Evolutionary conservation across 306 rosid species (phyloP), one percentile per base, ranked within the genome.

Genomic region (Prunus fruticosa): DNA sequence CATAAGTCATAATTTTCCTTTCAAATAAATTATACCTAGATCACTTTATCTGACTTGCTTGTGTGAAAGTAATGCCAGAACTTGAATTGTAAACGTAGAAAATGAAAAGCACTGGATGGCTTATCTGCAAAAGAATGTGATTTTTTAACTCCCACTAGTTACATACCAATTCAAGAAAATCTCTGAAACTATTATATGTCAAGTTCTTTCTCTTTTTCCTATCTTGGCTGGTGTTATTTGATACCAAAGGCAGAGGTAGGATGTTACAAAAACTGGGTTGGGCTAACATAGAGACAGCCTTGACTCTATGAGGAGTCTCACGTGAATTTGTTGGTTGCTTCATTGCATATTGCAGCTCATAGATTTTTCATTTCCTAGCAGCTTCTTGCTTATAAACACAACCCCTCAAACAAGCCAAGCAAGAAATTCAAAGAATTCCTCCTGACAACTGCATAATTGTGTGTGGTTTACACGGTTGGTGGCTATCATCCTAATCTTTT

Each of bases 401-500:
- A 64, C 69, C 69, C 68, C 25, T 32, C 69, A 64, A 64, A 45
- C 69, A 64, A 64, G 69, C 49, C 69, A 19, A 64, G 27, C 67
- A 27, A 62, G 67, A 62, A 62, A 62, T 14, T 10, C 5, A 7
- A 14, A 27, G 67, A 22, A 20, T 12, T 16, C 47, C 47, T 32
- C 6, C 7, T 5, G 38, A 32, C 66, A 23, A 13, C 22, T 23
- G 16, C 32, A 23, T 32, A 64, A 7, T 64, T 30, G 22, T 18
- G 25, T 34, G 23, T 64, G 14, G 14, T 64, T 64, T 47, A 18
- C 25, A 64, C 32, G 14, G 25, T 18, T 9, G 69, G 43, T 19
- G 69, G 69, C 49, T 15, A 32, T 34, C 34, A 30, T 64, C 22
- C 47, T 18, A 34, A 64, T 34, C 49, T 18, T 19, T 64, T 64